Evolutionary conservation across 768 basidiomycete genomes (phyloP), one percentile per base, ranked within the genome.

Genomic region (Termitomyces sp.): DNA sequence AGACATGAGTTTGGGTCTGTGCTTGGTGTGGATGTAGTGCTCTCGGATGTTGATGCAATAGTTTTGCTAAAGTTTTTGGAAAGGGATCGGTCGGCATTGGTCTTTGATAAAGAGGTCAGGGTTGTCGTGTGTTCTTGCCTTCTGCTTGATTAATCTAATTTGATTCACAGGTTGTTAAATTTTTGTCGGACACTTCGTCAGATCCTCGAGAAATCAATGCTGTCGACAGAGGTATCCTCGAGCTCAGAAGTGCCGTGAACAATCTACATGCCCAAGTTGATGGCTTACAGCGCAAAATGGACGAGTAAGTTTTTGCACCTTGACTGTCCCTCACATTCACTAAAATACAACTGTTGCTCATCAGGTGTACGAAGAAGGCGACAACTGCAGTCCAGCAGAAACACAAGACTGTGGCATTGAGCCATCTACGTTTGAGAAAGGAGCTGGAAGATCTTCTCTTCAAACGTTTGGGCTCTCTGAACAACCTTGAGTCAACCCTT

Each of bases 221-320:
- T n/a, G 81, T 94, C 4, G 95, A 98, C 64, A 75, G 70, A 41
- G 90, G 95, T 10, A 83, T 95, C 15, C 71, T 98, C 5, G 87
- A 93, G 58, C 78, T 98, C 52, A 86, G 88, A 69, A 74, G 69
- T 0, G 90, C 90, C 0, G 78, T 93, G 26, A 65, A 71, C 49
- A 84, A 81, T 58, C 66, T 98, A 12, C 81, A 86, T 48, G 64
- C 70, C 4, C 93, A 95, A 65, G 77, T 95, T 0, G 78, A 84
- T 9, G 74, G 74, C 11, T 70, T 96, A 32, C 87, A 93, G 47
- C 56, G 61, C 19, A 86, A 85, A 67, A 88, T 95, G 35, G 78
- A 84, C 61, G 77, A 85, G 93, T 95, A 59, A 65, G 15, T 41
- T 12, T 30, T 53, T 55, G 19, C 40, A 15, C 47, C 8, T n/a